A percentile compares a stretch with the other conserved stretches of the same genome.
Evolutionary conservation across 140 eudicot genomes (phyloP).

Genomic region (Bidens hawaiensis): DNA sequence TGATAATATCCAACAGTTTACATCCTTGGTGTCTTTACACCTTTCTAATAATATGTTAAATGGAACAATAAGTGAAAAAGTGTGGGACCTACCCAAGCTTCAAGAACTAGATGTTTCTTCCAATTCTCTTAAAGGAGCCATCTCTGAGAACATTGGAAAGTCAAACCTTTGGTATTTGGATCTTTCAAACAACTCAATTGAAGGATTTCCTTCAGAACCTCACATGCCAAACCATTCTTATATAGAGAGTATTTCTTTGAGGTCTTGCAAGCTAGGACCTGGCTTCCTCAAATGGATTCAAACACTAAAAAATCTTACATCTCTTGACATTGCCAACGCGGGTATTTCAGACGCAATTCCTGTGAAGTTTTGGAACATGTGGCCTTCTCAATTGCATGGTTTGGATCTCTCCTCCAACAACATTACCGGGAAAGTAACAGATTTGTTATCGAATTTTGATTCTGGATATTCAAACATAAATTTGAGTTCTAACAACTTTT

Average conservation of each 20-base stretch:
- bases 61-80: too few species aligned
- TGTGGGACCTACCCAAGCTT: too few species aligned
- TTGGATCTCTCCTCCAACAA: conserved; percentile 6
- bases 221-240: background rate
- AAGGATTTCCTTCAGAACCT: background rate
- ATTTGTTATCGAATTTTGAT: background rate
- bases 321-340: conserved; percentile 10
- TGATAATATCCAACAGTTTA: background rate
- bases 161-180: too few species aligned
- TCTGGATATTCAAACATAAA: too few species aligned
- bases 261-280: conserved; percentile 8
- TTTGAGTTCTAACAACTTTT: background rate
- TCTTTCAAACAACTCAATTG: too few species aligned
- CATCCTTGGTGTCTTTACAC: too few species aligned
- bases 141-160: too few species aligned
- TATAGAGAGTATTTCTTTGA: background rate
- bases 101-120: too few species aligned
- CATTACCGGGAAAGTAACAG: conserved; percentile 14
- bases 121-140: too few species aligned
- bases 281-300: conserved; percentile 1
- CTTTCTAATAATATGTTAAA: too few species aligned
- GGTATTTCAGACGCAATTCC: conserved; percentile 20
- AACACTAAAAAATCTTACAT: background rate
- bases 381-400: background rate
- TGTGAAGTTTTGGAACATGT: conserved; percentile 12